phyloP scores from a whole-genome alignment of 23 red algal species.

The Gracilaria gracilis region DNA sequence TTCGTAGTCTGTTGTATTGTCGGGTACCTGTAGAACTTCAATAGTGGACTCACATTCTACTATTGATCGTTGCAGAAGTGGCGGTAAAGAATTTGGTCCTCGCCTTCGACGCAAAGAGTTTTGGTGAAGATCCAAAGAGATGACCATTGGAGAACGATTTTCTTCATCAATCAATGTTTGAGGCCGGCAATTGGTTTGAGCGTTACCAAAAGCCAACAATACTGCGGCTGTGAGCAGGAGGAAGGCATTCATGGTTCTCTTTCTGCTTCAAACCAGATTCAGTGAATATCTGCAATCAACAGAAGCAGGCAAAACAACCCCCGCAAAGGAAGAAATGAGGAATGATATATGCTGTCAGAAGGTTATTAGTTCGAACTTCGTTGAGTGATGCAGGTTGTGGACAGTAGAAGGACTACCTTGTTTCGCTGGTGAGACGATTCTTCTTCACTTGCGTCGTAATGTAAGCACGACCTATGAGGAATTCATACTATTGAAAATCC shows the following conservation, averaged over 20 bases:
- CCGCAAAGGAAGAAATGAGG: not conserved
- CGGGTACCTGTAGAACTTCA: slow-evolving; percentile 45
- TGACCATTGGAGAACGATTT: not conserved
- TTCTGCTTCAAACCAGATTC: not conserved
- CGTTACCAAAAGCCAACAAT: not conserved
- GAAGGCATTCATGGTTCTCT: not conserved
- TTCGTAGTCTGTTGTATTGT: slow-evolving; percentile 43
- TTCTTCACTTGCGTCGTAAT: not conserved
- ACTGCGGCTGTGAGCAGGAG: not conserved
- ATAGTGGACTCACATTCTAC: slow-evolving; percentile 20
- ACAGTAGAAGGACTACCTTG: not conserved
- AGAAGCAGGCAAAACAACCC: not conserved
- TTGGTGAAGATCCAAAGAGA: not conserved
- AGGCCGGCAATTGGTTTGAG: slow-evolving; percentile 7
- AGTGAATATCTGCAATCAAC: not conserved
- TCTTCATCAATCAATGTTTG: not conserved
- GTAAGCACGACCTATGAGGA: not conserved
- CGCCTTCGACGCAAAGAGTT: not conserved
- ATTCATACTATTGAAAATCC: not conserved
- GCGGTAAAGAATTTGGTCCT: not conserved
- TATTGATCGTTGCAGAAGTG: slow-evolving; percentile 34
- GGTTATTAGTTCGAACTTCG: not conserved
- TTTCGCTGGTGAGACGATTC: not conserved
- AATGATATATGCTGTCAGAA: not conserved
- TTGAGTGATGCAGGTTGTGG: not conserved